A percentile compares a stretch with the other conserved stretches of the same genome.
phyloP scores from a whole-genome alignment of 495 filamentous ascomycete species.

The Jackrogersella minutella region DNA sequence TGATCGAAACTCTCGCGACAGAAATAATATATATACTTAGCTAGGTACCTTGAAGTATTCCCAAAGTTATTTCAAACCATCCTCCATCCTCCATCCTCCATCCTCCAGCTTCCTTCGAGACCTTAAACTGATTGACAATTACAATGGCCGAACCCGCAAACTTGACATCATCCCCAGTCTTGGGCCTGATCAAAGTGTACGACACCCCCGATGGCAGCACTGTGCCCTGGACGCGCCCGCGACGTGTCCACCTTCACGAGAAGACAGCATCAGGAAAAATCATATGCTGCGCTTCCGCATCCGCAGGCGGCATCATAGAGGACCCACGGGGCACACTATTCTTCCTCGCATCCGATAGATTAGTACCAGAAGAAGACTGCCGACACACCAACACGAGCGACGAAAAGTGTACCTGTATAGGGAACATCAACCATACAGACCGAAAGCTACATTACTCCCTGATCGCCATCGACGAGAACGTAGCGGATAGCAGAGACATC shows the following conservation, averaged over 20 bases:
- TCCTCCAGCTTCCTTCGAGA: not conserved
- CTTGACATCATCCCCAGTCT: not conserved
- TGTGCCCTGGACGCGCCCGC: constrained; percentile 9
- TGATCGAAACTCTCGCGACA: not conserved
- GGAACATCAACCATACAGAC: not conserved
- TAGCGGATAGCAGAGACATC: not conserved
- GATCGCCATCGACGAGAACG: not conserved
- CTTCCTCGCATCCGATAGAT: constrained; percentile 8
- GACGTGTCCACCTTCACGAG: constrained; percentile 18
- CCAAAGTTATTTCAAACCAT: not conserved
- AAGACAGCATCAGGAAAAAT: not conserved
- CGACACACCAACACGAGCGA: constrained; percentile 10
- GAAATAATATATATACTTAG: not conserved
- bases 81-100: too few relatives aligned
- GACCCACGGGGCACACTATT: not conserved
- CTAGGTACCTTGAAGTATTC: not conserved
- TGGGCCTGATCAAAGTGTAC: constrained; percentile 17
- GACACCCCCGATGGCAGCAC: not conserved
- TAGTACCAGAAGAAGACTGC: not conserved
- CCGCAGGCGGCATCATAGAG: constrained; percentile 18
- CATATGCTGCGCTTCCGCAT: constrained; percentile 8
- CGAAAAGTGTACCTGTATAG: not conserved
- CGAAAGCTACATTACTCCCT: constrained; percentile 1
- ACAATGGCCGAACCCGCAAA: not conserved
- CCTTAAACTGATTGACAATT: not conserved